phyloP scores from a whole-genome alignment of 2,329 filamentous ascomycete genomes.

The Aspergillus sergii region DNA sequence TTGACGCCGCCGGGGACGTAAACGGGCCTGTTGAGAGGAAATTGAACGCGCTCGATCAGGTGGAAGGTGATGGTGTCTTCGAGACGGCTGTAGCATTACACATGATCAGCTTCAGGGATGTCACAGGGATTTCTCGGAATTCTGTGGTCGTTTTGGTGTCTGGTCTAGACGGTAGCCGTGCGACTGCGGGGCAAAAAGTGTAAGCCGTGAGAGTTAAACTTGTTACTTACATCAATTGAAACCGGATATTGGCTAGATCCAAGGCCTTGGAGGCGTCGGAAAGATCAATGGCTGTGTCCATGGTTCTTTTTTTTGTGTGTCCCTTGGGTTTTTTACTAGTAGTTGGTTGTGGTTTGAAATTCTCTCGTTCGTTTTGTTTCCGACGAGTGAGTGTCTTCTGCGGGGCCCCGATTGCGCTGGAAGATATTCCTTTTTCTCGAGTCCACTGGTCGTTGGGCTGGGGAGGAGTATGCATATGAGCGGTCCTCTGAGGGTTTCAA shows the following conservation, averaged over 20 bases:
- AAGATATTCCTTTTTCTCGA: not conserved
- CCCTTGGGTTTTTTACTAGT: not conserved
- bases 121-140: not conserved
- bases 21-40: conserved; percentile 86
- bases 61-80: conserved; percentile 98
- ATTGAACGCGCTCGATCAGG: conserved; percentile 96
- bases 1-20: conserved; percentile 79
- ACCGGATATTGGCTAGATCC: conserved; percentile 88
- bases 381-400: not conserved
- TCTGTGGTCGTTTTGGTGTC: conserved; percentile 1
- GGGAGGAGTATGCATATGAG: not conserved
- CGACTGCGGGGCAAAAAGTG: conserved; percentile 10
- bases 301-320: conserved; percentile 45
- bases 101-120: conserved; percentile 5
- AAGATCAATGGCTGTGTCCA: conserved; percentile 91
- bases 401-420: not conserved
- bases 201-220: not conserved
- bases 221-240: conserved; percentile 79
- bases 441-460: not conserved
- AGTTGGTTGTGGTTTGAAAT: not conserved
- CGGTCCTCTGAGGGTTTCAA: not conserved
- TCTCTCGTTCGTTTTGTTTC: not conserved
- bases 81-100: conserved; percentile 66
- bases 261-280: conserved; percentile 82
- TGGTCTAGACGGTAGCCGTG: conserved; percentile 1